Percentiles rank a stretch among this genome's conserved stretches.
Evolutionary conservation across 208 protist species (phyloP).

Genomic region (Trypanosoma cruzi): DNA sequence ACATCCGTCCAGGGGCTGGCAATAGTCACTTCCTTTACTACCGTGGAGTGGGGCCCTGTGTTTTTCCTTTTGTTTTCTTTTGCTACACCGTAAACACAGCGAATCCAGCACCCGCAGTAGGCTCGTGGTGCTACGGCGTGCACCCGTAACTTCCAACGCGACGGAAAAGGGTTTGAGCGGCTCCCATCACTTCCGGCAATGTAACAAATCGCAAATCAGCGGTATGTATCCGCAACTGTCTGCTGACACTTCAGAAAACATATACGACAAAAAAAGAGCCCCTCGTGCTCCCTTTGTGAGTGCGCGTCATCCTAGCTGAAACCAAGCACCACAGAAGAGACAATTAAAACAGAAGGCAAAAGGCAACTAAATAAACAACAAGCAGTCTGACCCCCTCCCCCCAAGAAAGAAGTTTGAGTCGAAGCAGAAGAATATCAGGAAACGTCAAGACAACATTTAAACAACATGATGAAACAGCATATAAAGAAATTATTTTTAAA

Average conservation of each 20-base stretch:
- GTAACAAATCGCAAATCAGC: slow-evolving; percentile 11
- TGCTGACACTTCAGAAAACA: neutral
- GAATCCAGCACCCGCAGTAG: slow-evolving; percentile 3
- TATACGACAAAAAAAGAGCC: neutral
- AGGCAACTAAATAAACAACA: too few relatives aligned
- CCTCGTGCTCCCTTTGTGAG: too few relatives aligned
- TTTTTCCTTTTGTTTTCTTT: too few relatives aligned
- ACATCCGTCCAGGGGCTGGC: neutral
- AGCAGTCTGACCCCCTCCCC: too few relatives aligned
- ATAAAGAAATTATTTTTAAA: neutral
- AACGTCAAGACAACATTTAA: neutral
- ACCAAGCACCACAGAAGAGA: too few relatives aligned
- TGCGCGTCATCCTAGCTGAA: too few relatives aligned
- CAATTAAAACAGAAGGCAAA: too few relatives aligned
- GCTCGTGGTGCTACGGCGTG: neutral
- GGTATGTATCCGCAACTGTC: neutral
- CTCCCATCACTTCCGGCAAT: neutral
- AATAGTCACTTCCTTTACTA: neutral
- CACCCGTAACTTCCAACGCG: slow-evolving; percentile 10
- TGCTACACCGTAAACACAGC: neutral
- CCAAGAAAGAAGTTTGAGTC: too few relatives aligned
- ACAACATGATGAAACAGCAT: too few relatives aligned
- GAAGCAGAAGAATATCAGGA: too few relatives aligned
- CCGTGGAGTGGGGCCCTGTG: too few relatives aligned
- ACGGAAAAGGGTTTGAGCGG: slow-evolving; percentile 14